These are phyloP conservation scores for Candida nemodendra DNA, from an alignment of 805 yeast genomes.

Conservation along the genomic window DNA sequence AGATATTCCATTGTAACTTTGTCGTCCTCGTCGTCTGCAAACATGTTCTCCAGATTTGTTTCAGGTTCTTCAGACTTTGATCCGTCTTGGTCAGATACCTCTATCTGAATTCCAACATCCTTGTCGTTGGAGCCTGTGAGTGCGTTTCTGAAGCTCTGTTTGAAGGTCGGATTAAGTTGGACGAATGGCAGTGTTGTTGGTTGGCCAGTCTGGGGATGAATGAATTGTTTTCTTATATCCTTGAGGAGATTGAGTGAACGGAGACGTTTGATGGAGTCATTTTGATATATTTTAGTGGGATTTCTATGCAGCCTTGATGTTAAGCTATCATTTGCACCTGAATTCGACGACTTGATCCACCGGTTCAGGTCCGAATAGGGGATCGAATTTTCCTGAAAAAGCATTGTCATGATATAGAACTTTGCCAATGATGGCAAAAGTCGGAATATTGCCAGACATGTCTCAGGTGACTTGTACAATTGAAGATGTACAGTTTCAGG, in stretches of 20 bases:
- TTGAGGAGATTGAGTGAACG: constrained; percentile 72
- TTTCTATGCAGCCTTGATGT: constrained; percentile 21
- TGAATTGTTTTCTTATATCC: constrained; percentile 41
- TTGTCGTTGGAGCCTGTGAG: constrained; percentile 58
- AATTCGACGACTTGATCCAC: constrained; percentile 56
- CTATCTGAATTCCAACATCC: constrained; percentile 32
- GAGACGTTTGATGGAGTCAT: constrained; percentile 77
- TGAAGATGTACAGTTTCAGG: constrained; percentile 84
- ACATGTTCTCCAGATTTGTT: constrained; percentile 41
- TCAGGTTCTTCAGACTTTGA: constrained; percentile 2
- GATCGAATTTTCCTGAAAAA: constrained; percentile 76
- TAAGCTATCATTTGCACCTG: constrained; percentile 1
- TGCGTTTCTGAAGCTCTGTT: constrained; percentile 74
- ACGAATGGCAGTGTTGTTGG: constrained; percentile 32
- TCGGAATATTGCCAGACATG: constrained; percentile 91
- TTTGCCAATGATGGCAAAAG: constrained; percentile 87
- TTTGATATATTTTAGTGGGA: constrained; percentile 48
- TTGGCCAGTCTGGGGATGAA: constrained; percentile 36
- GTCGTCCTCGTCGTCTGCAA: constrained; percentile 60
- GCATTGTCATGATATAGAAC: constrained; percentile 80
- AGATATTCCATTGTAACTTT: constrained; percentile 63
- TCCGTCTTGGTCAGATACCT: constrained; percentile 7
- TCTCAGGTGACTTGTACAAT: constrained; percentile 85
- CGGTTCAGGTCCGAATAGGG: constrained; percentile 64
- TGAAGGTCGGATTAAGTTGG: constrained; percentile 69